phyloP scores from a whole-genome alignment of 129 eudicot species.

The Chrysanthemum lavandulifolium region DNA sequence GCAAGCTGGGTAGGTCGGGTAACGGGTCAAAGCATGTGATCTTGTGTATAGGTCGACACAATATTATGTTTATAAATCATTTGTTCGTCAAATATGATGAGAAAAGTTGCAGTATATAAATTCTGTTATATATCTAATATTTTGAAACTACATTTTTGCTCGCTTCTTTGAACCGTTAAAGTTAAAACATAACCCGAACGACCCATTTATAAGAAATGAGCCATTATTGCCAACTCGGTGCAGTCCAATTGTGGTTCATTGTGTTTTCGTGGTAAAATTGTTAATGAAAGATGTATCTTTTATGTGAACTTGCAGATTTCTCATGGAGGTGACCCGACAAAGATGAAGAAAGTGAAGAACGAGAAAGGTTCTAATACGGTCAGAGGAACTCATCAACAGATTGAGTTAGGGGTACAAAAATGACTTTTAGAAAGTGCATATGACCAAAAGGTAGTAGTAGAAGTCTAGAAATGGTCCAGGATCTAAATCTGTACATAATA shows the following conservation, averaged over 20 bases:
- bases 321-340: conserved; percentile 38
- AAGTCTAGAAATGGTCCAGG: conserved; percentile 19
- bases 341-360: conserved; percentile 28
- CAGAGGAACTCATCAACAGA: conserved; percentile 17
- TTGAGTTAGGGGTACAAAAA: conserved; percentile 22
- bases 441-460: not conserved
- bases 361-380: conserved; percentile 18
- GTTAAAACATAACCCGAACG: not conserved
- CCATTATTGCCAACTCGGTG: not conserved
- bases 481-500: conserved; percentile 23
- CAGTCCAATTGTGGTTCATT: not conserved
- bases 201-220: not conserved
- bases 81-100: not conserved
- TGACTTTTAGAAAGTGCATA: conserved; percentile 15
- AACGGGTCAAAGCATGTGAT: not conserved
- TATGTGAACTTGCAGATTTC: conserved; percentile 45
- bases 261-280: not conserved
- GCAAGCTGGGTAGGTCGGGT: not conserved
- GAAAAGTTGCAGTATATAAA: not conserved
- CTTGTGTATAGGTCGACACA: not conserved
- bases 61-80: not conserved
- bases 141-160: not conserved
- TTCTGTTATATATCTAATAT: not conserved
- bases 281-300: conserved; percentile 2
- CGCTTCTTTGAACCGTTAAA: not conserved